Conservation (phyloP, 164 flowering plant genomes). For the Protea cynaroides region DNA sequence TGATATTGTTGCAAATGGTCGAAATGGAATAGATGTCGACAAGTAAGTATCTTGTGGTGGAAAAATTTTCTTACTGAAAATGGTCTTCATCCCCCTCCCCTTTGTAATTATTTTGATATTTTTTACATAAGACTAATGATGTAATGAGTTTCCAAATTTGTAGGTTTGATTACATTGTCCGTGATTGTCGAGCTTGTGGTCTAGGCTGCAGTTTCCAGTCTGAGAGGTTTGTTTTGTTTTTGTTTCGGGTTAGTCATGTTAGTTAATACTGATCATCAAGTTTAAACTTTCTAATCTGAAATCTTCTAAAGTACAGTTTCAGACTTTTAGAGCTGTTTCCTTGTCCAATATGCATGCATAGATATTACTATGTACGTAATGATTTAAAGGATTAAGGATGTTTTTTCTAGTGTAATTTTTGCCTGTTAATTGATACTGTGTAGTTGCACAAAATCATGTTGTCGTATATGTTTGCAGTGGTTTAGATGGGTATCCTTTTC, state of each 20-base stretch:
- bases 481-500: too few relatives aligned
- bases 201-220: constrained; percentile 78
- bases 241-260: background rate
- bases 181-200: constrained; percentile 94
- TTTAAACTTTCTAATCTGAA: too few relatives aligned
- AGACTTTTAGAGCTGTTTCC: too few relatives aligned
- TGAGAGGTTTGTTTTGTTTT: constrained; percentile 40
- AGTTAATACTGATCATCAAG: background rate
- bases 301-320: too few relatives aligned
- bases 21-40: constrained; percentile 95
- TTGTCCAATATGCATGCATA: background rate
- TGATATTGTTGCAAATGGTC: constrained; percentile 98
- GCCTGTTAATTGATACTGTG: too few relatives aligned
- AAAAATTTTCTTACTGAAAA: constrained; percentile 2
- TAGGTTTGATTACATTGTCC: constrained; percentile 92
- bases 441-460: too few relatives aligned
- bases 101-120: background rate
- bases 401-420: too few relatives aligned
- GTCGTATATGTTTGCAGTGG: too few relatives aligned
- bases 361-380: too few relatives aligned
- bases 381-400: too few relatives aligned
- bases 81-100: background rate
- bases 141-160: constrained; percentile 5
- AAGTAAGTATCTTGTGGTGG: constrained; percentile 43
- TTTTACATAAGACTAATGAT: background rate